Percentiles rank a stretch among this genome's conserved stretches.
Evolutionary conservation across 495 filamentous ascomycete species (phyloP).

Genomic region (Penicillium samsonianum): DNA sequence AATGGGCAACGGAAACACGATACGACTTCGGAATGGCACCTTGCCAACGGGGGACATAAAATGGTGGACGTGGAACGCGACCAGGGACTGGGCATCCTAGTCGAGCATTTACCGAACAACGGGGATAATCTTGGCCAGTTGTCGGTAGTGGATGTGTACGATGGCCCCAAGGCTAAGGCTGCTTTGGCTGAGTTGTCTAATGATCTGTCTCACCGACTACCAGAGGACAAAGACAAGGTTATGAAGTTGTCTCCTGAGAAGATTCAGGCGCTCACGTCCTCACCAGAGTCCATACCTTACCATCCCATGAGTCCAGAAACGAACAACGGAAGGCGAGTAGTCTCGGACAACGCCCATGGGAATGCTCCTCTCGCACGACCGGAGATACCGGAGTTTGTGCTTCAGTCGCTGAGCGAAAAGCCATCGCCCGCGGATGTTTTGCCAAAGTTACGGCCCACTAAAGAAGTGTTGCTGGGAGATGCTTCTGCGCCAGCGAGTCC

Average conservation of each 20-base stretch:
- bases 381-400: conserved; percentile 17
- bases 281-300: conserved; percentile 54
- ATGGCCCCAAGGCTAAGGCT: conserved; percentile 23
- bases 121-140: conserved; percentile 5
- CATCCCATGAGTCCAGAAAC: conserved; percentile 29
- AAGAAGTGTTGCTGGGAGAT: conserved; percentile 32
- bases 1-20: neutral
- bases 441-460: conserved; percentile 27
- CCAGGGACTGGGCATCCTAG: conserved; percentile 29
- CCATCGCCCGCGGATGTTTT: conserved; percentile 17
- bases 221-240: conserved; percentile 43
- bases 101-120: conserved; percentile 18
- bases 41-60: neutral
- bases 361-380: conserved; percentile 12
- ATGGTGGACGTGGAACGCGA: conserved; percentile 1
- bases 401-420: conserved; percentile 23
- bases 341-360: conserved; percentile 26
- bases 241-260: conserved; percentile 54
- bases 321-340: conserved; percentile 26
- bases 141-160: conserved; percentile 24
- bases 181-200: conserved; percentile 24
- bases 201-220: conserved; percentile 14
- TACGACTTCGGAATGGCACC: neutral
- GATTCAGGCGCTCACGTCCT: conserved; percentile 57
- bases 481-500: conserved; percentile 26